These are phyloP conservation scores for Komagataella ulmi DNA, from an alignment of 805 yeast species.

Conservation along the genomic window DNA sequence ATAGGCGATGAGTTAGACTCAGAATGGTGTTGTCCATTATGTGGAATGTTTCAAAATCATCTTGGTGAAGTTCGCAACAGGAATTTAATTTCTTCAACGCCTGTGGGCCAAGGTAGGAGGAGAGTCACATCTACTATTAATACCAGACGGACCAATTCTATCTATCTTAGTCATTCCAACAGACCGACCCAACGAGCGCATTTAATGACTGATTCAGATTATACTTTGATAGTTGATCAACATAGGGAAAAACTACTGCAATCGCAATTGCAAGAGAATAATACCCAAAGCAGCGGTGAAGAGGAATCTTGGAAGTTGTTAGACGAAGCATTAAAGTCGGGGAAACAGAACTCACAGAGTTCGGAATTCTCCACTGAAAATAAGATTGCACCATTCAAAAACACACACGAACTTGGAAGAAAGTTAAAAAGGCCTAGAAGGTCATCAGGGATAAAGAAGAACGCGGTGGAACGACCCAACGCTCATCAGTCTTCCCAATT, in stretches of 20 bases:
- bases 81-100: background rate
- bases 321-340: conserved; percentile 10
- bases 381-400: background rate
- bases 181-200: background rate
- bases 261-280: conserved; percentile 1
- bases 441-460: background rate
- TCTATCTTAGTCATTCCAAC: background rate
- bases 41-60: background rate
- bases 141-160: background rate
- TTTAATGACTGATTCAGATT: conserved; percentile 4
- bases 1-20: background rate
- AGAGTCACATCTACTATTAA: background rate
- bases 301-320: conserved; percentile 15
- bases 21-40: background rate
- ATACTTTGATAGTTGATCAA: conserved; percentile 12
- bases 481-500: background rate
- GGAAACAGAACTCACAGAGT: background rate
- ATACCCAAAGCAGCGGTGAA: conserved; percentile 7
- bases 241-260: conserved; percentile 6
- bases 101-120: background rate
- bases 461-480: conserved; percentile 2
- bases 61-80: background rate
- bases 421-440: conserved; percentile 5
- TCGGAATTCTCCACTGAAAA: background rate
- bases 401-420: background rate